phyloP scores from a whole-genome alignment of 495 filamentous ascomycete genomes.

The Melanomma pulvis-pyrius region DNA sequence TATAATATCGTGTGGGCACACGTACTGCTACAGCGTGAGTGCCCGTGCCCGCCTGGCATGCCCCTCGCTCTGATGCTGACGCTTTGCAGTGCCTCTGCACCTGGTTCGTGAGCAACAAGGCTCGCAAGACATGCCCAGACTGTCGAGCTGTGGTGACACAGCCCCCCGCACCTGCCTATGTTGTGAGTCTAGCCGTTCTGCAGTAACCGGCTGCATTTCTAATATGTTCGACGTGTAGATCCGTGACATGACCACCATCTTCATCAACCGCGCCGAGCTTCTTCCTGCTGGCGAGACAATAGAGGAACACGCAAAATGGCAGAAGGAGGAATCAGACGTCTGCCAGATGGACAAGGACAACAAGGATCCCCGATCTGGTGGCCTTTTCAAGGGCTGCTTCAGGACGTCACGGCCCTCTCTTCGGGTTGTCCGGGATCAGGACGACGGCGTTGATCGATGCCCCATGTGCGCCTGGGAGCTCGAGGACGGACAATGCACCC shows the following conservation, averaged over 20 bases:
- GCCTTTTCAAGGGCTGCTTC: conserved; percentile 70
- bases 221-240: conserved; percentile 51
- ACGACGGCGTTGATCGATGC: conserved; percentile 66
- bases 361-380: conserved; percentile 53
- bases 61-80: conserved; percentile 22
- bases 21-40: conserved; percentile 71
- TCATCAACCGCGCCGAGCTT: conserved; percentile 65
- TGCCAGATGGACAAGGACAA: conserved; percentile 58
- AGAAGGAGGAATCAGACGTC: conserved; percentile 58
- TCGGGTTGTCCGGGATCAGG: conserved; percentile 55
- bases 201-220: not conserved
- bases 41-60: too few relatives aligned
- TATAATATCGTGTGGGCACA: conserved; percentile 71
- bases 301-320: conserved; percentile 60
- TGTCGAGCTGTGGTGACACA: conserved; percentile 63
- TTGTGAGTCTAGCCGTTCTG: conserved; percentile 51
- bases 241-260: conserved; percentile 67
- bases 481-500: conserved; percentile 57
- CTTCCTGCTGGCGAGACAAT: conserved; percentile 65
- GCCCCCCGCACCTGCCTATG: conserved; percentile 69
- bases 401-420: conserved; percentile 41
- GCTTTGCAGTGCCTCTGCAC: conserved; percentile 61
- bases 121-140: conserved; percentile 72
- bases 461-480: conserved; percentile 69
- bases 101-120: conserved; percentile 64